A percentile compares a stretch with the other conserved stretches of the same genome.
These are phyloP conservation scores for Tetrapisispora taiwanensis DNA, from an alignment of 805 yeast species.

Conservation along the genomic window DNA sequence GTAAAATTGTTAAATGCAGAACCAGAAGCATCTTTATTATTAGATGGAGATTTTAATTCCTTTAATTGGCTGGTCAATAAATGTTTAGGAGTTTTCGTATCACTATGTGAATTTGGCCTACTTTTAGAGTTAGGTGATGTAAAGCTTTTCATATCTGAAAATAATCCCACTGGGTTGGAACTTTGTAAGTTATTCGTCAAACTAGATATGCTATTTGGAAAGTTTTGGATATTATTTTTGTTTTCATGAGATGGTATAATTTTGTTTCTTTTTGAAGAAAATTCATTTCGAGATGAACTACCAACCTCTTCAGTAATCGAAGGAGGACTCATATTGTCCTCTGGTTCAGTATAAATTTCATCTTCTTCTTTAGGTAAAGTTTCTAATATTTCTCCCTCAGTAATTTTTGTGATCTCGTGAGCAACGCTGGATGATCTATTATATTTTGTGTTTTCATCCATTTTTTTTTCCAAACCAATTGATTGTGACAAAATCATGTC, in stretches of 20 bases:
- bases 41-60: not conserved
- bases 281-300: not conserved
- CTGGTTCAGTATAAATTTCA: too few species aligned
- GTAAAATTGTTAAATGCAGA: slow-evolving; percentile 29
- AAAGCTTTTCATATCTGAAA: not conserved
- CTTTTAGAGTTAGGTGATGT: not conserved
- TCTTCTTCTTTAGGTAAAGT: not conserved
- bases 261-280: not conserved
- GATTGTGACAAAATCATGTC: slow-evolving; percentile 42
- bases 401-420: not conserved
- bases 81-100: not conserved
- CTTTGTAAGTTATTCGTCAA: slow-evolving; percentile 23
- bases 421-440: not conserved
- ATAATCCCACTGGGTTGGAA: slow-evolving; percentile 11
- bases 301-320: not conserved
- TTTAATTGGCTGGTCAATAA: not conserved
- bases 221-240: slow-evolving; percentile 5
- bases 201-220: slow-evolving; percentile 26
- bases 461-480: slow-evolving; percentile 39
- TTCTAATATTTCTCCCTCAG: not conserved
- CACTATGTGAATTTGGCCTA: not conserved
- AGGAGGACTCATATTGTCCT: not conserved
- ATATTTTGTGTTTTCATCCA: slow-evolving; percentile 12
- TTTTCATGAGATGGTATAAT: not conserved
- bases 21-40: not conserved